Conservation (phyloP, 345 rosid genomes). For the Tarenaya hassleriana region DNA sequence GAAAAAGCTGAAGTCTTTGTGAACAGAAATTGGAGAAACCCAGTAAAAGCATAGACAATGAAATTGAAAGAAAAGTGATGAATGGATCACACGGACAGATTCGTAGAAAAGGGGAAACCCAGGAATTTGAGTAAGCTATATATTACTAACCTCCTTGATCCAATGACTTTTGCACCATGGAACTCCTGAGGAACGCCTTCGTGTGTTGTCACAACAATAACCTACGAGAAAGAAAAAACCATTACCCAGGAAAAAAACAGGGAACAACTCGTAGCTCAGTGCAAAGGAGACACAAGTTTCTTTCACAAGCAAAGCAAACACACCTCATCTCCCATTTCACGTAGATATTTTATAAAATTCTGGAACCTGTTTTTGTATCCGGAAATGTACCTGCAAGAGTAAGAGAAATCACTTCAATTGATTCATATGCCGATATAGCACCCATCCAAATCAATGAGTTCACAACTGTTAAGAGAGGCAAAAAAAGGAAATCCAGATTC, state of each 20-base stretch:
- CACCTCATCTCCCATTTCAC: slow-evolving; percentile 99
- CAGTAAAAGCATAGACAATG: no score
- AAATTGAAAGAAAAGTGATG: no score
- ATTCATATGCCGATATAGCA: not conserved
- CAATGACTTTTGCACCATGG: slow-evolving; percentile 90
- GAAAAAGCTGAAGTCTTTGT: no score
- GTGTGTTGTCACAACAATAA: slow-evolving; percentile 94
- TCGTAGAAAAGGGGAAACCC: slow-evolving; percentile 1
- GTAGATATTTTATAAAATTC: slow-evolving; percentile 81
- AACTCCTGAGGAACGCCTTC: slow-evolving; percentile 97
- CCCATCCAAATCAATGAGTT: no score
- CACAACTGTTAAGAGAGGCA: no score
- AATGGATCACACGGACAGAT: no score
- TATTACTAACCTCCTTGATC: slow-evolving; percentile 65
- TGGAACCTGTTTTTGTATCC: slow-evolving; percentile 98
- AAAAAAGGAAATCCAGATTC: no score
- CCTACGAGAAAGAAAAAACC: no score
- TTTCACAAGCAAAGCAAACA: not conserved
- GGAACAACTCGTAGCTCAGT: no score
- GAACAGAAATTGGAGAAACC: no score
- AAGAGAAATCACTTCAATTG: slow-evolving; percentile 8
- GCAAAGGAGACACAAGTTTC: not conserved
- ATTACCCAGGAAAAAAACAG: no score
- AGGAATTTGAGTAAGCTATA: not conserved
- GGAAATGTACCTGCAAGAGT: slow-evolving; percentile 74